A percentile compares a stretch with the other conserved stretches of the same genome.
phyloP scores from a whole-genome alignment of 2,329 filamentous ascomycete genomes.

The Nemania sp. region DNA sequence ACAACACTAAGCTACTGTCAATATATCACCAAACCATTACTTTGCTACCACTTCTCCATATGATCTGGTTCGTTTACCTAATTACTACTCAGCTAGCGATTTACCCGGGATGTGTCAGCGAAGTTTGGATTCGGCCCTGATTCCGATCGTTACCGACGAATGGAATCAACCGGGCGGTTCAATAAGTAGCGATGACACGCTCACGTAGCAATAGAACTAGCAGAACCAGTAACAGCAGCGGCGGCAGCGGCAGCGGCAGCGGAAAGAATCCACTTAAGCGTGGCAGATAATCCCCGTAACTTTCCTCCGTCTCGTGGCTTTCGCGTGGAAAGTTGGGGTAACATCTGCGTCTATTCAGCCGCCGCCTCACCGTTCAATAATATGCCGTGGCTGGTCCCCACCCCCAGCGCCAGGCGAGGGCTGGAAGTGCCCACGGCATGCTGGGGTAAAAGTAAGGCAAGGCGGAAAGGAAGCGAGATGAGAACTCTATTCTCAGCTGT shows the following conservation, averaged over 20 bases:
- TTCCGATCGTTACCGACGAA: too few relatives aligned
- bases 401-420: background rate
- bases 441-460: conserved; percentile 15
- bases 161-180: too few relatives aligned
- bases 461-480: conserved; percentile 24
- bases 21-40: too few relatives aligned
- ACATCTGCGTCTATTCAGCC: background rate
- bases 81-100: too few relatives aligned
- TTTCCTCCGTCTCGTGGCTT: conserved; percentile 4
- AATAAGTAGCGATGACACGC: too few relatives aligned
- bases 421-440: background rate
- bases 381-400: background rate
- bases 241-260: background rate
- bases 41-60: too few relatives aligned
- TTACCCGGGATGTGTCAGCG: too few relatives aligned
- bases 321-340: conserved; percentile 14
- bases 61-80: too few relatives aligned
- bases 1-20: too few relatives aligned
- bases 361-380: conserved; percentile 15
- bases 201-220: too few relatives aligned
- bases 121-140: too few relatives aligned
- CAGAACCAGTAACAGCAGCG: too few relatives aligned
- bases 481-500: conserved; percentile 17
- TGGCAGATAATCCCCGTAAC: conserved; percentile 16
- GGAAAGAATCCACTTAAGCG: background rate